phyloP scores from a whole-genome alignment of 129 eudicot genomes.

The Tagetes erecta region DNA sequence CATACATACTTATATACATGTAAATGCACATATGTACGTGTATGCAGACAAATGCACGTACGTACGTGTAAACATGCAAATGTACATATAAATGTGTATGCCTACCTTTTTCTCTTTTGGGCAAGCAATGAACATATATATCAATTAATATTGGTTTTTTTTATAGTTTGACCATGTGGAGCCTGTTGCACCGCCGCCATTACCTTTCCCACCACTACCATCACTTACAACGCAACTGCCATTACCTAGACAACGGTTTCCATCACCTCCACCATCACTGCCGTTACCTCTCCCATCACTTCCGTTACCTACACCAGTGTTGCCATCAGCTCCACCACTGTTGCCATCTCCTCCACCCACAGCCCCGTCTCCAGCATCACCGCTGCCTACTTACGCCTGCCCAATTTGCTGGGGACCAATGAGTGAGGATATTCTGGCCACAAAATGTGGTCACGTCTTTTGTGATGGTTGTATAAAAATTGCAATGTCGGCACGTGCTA shows the following conservation, averaged over 20 bases:
- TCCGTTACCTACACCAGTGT: slow-evolving; percentile 3
- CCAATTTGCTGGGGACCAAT: slow-evolving; percentile 55
- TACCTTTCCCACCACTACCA: slow-evolving; percentile 14
- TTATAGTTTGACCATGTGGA: slow-evolving; percentile 4
- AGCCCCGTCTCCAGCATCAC: slow-evolving; percentile 13
- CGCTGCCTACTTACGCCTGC: slow-evolving; percentile 38
- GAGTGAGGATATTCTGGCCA: slow-evolving; percentile 42
- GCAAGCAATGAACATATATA: slow-evolving; percentile 6
- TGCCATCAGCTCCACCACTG: neutral
- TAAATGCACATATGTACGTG: neutral
- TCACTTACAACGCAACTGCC: slow-evolving; percentile 11
- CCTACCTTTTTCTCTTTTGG: slow-evolving; percentile 3
- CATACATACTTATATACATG: neutral
- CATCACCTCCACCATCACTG: no score
- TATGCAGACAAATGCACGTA: neutral
- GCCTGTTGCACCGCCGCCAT: slow-evolving; percentile 8
- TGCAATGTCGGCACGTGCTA: slow-evolving; percentile 30
- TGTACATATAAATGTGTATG: neutral
- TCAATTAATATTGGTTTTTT: slow-evolving; percentile 15
- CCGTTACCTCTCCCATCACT: slow-evolving; percentile 21
- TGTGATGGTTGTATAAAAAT: slow-evolving; percentile 48
- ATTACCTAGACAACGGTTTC: no score
- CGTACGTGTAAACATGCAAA: neutral
- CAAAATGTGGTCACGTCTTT: slow-evolving; percentile 68
- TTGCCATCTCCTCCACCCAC: neutral